Conservation (phyloP, 805 yeast genomes). For the Suhomyces kilbournensis region DNA sequence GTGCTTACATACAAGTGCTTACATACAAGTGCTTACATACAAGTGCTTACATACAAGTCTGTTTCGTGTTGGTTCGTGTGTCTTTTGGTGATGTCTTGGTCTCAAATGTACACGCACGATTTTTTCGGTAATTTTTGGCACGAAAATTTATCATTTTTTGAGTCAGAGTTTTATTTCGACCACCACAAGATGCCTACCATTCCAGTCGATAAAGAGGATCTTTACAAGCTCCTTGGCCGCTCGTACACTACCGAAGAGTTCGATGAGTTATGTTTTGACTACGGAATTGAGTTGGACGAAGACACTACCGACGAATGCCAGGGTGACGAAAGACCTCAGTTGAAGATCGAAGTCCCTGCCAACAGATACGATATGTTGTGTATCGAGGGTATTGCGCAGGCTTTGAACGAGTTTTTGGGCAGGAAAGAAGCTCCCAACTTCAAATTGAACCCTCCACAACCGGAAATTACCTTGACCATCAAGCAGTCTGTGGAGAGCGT, state of each 20-base stretch:
- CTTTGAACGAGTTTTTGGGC: conserved; percentile 87
- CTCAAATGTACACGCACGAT: neutral
- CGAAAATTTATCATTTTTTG: conserved; percentile 9
- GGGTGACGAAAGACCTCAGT: conserved; percentile 88
- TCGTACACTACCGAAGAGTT: conserved; percentile 77
- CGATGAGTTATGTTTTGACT: conserved; percentile 95
- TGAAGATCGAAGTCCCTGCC: conserved; percentile 96
- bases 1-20: too few species aligned
- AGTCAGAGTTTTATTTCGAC: conserved; percentile 5
- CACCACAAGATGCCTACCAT: conserved; percentile 81
- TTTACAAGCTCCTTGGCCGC: conserved; percentile 70
- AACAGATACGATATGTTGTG: conserved; percentile 98
- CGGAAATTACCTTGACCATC: conserved; percentile 64
- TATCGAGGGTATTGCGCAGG: conserved; percentile 96
- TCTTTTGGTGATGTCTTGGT: neutral
- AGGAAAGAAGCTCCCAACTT: conserved; percentile 62
- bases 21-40: too few species aligned
- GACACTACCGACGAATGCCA: conserved; percentile 81
- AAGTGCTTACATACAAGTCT: too few species aligned
- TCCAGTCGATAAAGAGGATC: conserved; percentile 90
- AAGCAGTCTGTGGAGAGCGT: conserved; percentile 68
- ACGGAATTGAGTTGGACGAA: conserved; percentile 96
- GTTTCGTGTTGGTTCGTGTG: neutral
- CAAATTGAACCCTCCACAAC: conserved; percentile 58
- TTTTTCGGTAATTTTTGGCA: conserved; percentile 1